These are phyloP conservation scores for Colletotrichum costaricense DNA, from an alignment of 2,329 filamentous ascomycete species.

Conservation along the genomic window DNA sequence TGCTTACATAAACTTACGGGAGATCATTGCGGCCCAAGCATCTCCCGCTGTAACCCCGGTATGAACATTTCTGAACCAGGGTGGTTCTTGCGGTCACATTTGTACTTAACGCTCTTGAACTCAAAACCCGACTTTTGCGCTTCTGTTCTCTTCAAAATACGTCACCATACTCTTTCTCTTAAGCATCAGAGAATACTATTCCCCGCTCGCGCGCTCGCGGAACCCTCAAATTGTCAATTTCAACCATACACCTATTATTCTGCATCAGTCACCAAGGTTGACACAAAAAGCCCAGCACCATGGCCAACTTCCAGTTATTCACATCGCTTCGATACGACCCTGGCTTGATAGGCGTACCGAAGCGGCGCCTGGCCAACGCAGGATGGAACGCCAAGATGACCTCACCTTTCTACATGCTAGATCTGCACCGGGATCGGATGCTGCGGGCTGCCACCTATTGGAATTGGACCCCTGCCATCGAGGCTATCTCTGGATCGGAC, in stretches of 20 bases:
- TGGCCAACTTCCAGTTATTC: constrained; percentile 70
- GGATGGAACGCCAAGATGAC: constrained; percentile 64
- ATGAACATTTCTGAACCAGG: neutral
- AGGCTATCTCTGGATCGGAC: constrained; percentile 54
- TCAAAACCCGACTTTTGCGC: neutral
- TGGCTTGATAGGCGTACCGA: constrained; percentile 58
- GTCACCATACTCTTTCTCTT: neutral
- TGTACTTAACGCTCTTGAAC: neutral
- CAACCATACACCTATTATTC: neutral
- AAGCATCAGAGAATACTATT: neutral
- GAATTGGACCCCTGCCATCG: constrained; percentile 61
- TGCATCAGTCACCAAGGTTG: neutral
- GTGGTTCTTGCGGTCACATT: neutral
- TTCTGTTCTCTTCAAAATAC: no score
- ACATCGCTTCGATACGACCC: constrained; percentile 80
- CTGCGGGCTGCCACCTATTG: constrained; percentile 71
- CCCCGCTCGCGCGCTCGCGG: no score
- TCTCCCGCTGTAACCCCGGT: neutral
- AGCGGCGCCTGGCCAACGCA: constrained; percentile 49
- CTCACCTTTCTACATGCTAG: constrained; percentile 82
- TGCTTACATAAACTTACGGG: neutral
- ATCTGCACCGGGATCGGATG: constrained; percentile 82
- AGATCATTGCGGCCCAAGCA: neutral
- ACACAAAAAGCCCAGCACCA: constrained; percentile 34
- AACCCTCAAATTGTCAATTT: no score